These are phyloP conservation scores for Candida germanica DNA, from an alignment of 805 yeast species.

Conservation along the genomic window DNA sequence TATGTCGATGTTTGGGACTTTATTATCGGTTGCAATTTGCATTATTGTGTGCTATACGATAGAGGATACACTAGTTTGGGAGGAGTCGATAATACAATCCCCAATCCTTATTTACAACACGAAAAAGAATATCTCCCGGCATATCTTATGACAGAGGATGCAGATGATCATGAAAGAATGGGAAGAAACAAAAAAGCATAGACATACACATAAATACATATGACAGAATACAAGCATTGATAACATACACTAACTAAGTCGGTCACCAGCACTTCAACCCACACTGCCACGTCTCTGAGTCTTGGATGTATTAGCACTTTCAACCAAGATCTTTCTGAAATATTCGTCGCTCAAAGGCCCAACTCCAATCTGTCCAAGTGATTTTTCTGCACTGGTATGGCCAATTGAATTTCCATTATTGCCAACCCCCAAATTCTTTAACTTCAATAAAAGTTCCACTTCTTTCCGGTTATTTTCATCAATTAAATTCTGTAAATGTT, in stretches of 20 bases:
- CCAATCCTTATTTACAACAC: conserved; percentile 55
- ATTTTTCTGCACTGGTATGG: conserved; percentile 75
- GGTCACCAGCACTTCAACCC: too few relatives aligned
- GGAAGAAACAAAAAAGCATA: conserved; percentile 26
- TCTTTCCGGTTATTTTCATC: conserved; percentile 79
- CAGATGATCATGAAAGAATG: conserved; percentile 52
- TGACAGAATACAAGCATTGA: background rate
- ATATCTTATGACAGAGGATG: conserved; percentile 55
- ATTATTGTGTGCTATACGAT: conserved; percentile 77
- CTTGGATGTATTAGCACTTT: conserved; percentile 21
- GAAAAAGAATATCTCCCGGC: conserved; percentile 46
- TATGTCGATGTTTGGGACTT: conserved; percentile 86
- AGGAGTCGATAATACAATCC: conserved; percentile 64
- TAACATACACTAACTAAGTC: background rate
- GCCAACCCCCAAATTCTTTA: conserved; percentile 45
- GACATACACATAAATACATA: conserved; percentile 1
- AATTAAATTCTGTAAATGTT: conserved; percentile 62
- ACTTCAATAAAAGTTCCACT: conserved; percentile 62
- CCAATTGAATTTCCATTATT: conserved; percentile 42
- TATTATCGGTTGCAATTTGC: conserved; percentile 52
- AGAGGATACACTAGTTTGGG: conserved; percentile 89
- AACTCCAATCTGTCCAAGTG: conserved; percentile 75
- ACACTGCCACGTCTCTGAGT: conserved; percentile 20
- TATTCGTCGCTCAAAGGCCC: conserved; percentile 64
- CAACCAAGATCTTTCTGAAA: conserved; percentile 22